These are phyloP conservation scores for Lentinula sp. DNA, from an alignment of 768 basidiomycete genomes.

Conservation along the genomic window DNA sequence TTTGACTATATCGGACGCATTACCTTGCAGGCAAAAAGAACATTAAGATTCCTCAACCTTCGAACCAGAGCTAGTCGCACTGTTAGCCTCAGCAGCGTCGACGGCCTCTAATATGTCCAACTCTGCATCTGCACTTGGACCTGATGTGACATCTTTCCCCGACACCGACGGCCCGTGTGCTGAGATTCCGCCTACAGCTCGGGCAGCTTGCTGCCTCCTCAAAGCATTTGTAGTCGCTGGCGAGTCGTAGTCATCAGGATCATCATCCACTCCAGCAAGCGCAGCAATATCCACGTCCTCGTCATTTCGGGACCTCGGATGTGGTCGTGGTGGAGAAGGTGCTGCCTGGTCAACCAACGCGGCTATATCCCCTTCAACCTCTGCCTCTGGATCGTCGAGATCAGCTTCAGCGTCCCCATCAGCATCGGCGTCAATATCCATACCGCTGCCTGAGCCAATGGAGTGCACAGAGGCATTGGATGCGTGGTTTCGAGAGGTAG, in stretches of 20 bases:
- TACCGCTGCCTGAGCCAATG: constrained; percentile 1
- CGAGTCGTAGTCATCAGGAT: constrained; percentile 1
- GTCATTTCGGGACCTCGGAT: background rate
- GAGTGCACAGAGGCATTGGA: background rate
- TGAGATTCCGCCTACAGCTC: background rate
- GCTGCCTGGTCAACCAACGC: constrained; percentile 3
- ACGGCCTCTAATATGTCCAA: constrained; percentile 5
- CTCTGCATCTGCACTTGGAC: constrained; percentile 1
- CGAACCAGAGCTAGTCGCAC: background rate
- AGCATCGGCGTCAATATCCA: constrained; percentile 2
- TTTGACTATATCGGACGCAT: background rate
- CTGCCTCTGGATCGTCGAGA: constrained; percentile 1
- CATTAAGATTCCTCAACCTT: background rate
- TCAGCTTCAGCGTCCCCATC: constrained; percentile 5
- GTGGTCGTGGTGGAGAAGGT: background rate
- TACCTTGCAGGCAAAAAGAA: background rate
- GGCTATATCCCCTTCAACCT: constrained; percentile 3
- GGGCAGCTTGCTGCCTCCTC: background rate
- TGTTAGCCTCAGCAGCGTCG: constrained; percentile 7
- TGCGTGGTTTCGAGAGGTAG: background rate
- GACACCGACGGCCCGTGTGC: background rate
- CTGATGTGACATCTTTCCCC: background rate
- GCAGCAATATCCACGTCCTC: constrained; percentile 7
- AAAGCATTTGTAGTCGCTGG: constrained; percentile 3
- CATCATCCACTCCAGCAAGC: constrained; percentile 12